Percentiles rank a stretch among this genome's conserved stretches.
These are phyloP conservation scores for Gossypium gossypioides DNA, from an alignment of 441 rosid genomes.

Conservation along the genomic window DNA sequence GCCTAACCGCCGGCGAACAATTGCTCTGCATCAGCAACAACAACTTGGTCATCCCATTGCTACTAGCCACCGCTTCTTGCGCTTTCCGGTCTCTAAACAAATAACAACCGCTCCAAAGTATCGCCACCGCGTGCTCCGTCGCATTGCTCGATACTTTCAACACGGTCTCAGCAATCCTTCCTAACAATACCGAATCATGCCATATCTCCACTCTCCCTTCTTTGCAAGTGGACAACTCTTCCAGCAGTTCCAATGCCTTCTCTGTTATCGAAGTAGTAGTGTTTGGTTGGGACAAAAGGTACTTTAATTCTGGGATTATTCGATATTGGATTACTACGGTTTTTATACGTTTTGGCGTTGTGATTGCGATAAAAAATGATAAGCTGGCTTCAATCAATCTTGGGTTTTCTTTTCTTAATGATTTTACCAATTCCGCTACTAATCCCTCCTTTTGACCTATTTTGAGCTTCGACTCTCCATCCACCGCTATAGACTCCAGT, in stretches of 20 bases:
- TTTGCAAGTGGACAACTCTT: constrained; percentile 34
- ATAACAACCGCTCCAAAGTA: constrained; percentile 64
- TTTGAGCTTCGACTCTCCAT: constrained; percentile 37
- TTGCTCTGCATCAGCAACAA: constrained; percentile 78
- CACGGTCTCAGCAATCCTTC: constrained; percentile 48
- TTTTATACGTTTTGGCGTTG: constrained; percentile 39
- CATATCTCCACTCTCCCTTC: constrained; percentile 56
- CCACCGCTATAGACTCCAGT: constrained; percentile 39
- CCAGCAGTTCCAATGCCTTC: constrained; percentile 57
- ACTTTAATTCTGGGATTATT: constrained; percentile 28
- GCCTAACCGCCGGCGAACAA: constrained; percentile 54
- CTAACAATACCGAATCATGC: constrained; percentile 31
- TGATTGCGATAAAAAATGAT: constrained; percentile 41
- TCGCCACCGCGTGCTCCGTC: constrained; percentile 72
- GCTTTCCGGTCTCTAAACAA: constrained; percentile 50
- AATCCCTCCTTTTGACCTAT: constrained; percentile 49
- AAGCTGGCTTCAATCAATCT: constrained; percentile 40
- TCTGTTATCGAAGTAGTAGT: constrained; percentile 32
- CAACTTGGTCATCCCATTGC: constrained; percentile 59
- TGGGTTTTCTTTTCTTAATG: constrained; percentile 24
- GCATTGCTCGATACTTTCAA: constrained; percentile 55
- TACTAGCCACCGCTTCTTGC: constrained; percentile 45
- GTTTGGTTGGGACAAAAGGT: constrained; percentile 31
- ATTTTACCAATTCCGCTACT: constrained; percentile 28
- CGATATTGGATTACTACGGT: constrained; percentile 30